Conservation (phyloP, 139 green algal genomes). For the Edaphochlamys debaryana region DNA sequence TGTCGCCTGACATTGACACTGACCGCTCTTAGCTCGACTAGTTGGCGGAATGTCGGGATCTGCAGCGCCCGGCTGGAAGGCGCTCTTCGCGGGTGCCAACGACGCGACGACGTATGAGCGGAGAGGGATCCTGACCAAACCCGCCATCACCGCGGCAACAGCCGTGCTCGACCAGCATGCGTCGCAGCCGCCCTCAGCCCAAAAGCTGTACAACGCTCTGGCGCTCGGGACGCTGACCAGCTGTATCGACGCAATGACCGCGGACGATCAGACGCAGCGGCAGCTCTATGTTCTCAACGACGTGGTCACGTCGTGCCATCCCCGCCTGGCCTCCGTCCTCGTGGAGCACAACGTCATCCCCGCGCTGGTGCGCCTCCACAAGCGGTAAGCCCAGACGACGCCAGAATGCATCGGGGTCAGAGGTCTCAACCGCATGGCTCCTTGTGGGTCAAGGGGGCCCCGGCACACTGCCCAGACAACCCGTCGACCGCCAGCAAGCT, state of each 20-base stretch:
- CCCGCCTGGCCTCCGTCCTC: not conserved
- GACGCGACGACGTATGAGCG: not conserved
- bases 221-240: not conserved
- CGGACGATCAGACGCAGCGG: not conserved
- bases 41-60: no score
- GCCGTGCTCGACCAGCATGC: not conserved
- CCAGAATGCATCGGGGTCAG: not conserved
- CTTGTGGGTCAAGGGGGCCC: no score
- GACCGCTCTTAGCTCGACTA: no score
- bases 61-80: slow-evolving; percentile 17
- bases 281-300: not conserved
- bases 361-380: not conserved
- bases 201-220: slow-evolving; percentile 3
- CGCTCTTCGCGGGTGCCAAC: not conserved
- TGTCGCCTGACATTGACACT: no score
- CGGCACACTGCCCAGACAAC: no score
- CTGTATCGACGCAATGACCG: not conserved
- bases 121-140: not conserved
- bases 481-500: no score
- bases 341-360: not conserved
- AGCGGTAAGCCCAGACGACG: not conserved
- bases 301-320: not conserved
- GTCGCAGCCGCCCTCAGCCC: not conserved
- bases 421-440: no score
- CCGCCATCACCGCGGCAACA: not conserved